Evolutionary conservation across 2,329 filamentous ascomycete species (phyloP).

Genomic region (Colletotrichum gigasporum): DNA sequence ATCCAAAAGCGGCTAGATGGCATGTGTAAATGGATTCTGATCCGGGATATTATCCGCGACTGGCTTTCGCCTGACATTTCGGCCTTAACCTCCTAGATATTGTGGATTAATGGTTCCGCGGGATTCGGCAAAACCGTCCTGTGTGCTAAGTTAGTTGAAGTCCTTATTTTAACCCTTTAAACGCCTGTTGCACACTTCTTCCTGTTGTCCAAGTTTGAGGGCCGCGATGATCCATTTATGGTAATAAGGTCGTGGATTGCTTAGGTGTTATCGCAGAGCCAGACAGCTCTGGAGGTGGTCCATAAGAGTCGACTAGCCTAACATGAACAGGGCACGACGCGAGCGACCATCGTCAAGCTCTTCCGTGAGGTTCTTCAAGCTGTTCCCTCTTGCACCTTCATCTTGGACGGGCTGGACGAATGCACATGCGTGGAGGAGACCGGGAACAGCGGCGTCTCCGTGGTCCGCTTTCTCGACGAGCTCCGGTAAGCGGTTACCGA

Average conservation of each 20-base stretch:
- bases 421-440: slow-evolving; percentile 31
- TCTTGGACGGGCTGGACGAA: slow-evolving; percentile 47
- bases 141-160: slow-evolving; percentile 39
- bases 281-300: too few species aligned
- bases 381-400: slow-evolving; percentile 34
- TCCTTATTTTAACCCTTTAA: slow-evolving; percentile 6
- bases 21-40: slow-evolving; percentile 41
- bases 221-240: slow-evolving; percentile 36
- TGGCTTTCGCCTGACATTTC: slow-evolving; percentile 33
- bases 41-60: slow-evolving; percentile 15
- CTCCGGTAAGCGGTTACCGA: too few species aligned
- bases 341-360: slow-evolving; percentile 30
- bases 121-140: slow-evolving; percentile 47
- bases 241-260: slow-evolving; percentile 43
- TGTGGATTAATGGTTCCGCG: slow-evolving; percentile 38
- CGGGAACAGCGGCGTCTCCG: not conserved
- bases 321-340: slow-evolving; percentile 31
- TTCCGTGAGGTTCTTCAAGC: slow-evolving; percentile 29
- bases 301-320: too few species aligned
- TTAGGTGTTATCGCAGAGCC: slow-evolving; percentile 30
- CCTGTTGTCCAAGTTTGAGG: slow-evolving; percentile 38
- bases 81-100: too few species aligned
- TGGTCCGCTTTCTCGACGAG: slow-evolving; percentile 34
- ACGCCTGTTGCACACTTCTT: too few species aligned
- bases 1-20: slow-evolving; percentile 31